These are phyloP conservation scores for Cyanidium caldarium DNA, from an alignment of 23 red algal genomes.

Conservation along the genomic window DNA sequence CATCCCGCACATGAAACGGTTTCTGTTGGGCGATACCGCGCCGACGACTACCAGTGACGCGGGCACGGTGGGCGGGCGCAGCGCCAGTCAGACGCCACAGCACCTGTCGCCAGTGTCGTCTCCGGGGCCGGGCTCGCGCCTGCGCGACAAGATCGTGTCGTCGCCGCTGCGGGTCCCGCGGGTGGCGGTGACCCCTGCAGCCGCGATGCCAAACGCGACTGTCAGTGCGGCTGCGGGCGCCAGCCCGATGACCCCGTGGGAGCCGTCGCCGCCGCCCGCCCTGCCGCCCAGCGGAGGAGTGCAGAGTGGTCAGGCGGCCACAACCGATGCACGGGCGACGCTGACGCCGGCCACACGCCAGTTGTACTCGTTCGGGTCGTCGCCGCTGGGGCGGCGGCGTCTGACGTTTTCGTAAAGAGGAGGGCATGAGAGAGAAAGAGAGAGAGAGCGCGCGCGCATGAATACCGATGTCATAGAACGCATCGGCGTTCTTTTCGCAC, in stretches of 20 bases:
- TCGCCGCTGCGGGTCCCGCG: not conserved
- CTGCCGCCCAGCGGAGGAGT: not conserved
- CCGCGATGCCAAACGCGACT: not conserved
- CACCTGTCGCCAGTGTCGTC: not conserved
- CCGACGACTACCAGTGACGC: no score
- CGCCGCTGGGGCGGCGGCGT: no score
- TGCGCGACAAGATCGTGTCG: not conserved
- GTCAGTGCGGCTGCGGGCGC: not conserved
- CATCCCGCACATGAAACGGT: constrained; percentile 36
- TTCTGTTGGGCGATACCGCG: constrained; percentile 9
- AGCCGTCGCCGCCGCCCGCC: not conserved
- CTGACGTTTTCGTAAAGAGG: no score
- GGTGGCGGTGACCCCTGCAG: not conserved
- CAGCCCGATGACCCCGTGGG: not conserved
- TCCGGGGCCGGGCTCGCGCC: not conserved
- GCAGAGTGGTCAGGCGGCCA: not conserved
- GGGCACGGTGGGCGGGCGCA: not conserved
- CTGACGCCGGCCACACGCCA: not conserved
- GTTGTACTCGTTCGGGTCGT: no score
- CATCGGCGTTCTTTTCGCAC: no score
- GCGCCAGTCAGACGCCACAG: not conserved
- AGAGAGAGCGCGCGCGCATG: no score
- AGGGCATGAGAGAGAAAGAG: no score
- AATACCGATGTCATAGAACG: no score
- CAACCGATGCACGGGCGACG: not conserved